Evolutionary conservation across 768 basidiomycete genomes (phyloP), one percentile per base, ranked within the genome.

Genomic region (Lanmaoa rubissima): DNA sequence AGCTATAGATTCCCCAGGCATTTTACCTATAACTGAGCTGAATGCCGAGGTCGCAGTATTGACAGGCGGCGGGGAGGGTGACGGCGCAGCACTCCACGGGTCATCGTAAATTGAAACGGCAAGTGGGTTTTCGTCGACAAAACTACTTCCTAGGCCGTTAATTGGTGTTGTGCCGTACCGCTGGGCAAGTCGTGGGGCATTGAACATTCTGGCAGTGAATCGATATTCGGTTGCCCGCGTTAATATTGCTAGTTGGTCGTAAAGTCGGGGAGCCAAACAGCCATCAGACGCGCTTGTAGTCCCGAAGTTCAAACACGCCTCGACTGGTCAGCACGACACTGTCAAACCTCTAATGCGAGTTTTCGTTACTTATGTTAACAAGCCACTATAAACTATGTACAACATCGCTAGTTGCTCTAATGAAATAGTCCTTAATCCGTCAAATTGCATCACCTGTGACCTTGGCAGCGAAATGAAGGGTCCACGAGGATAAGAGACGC

Each of bases 391-490:
- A 53, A 59, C 53, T 56, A 58, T 61, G 48, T 65, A 68, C 69
- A 63, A 43, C 40, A 54, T 52, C 35, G 44, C 57, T 55, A 60
- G 19, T 28, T 26, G 24, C 51, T 54, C 57, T 49, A 57, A 52
- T 49, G 55, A 58, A 63, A 60, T 38, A 51, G 42, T 48, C 47
- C 46, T 41, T 40, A 31, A 53, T 56, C 44, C 50, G 45, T 71
- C 58, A 73, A 58, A 56, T 49, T 50, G 60, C 63, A 51, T 81
- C 79, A 48, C 70, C 66, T 9, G 78, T 78, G 68, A 76, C 77
- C 75, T 90, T 92, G 28, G 84, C 88, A 34, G 90, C 90, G 66
- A 93, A 94, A 77, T 98, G 94, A 69, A 98, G 78, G 35, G 94
- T 96, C 96, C 96, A 98, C 55, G 87, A 90, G 28, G 86, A 84